These are phyloP conservation scores for Hanseniaspora valbyensis DNA, from an alignment of 805 yeast species.

Conservation along the genomic window DNA sequence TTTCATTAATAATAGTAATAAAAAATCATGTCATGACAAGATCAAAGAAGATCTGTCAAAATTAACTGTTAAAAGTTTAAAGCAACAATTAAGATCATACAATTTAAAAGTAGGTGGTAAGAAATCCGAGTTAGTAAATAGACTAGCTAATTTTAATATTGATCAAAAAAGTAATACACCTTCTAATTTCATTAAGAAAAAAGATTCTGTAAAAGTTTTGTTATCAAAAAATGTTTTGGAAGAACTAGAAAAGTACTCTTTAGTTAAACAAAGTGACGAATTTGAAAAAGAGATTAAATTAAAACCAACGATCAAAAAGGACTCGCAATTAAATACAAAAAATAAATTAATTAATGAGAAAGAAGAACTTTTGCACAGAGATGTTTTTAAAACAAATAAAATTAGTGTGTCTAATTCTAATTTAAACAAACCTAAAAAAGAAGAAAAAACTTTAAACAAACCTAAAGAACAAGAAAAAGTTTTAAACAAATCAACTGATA, in stretches of 20 bases:
- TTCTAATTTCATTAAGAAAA: background rate
- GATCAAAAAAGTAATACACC: background rate
- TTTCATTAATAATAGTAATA: background rate
- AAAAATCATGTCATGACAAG: background rate
- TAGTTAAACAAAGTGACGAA: background rate
- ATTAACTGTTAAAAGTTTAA: conserved; percentile 46
- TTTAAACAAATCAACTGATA: no score
- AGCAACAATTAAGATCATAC: conserved; percentile 46
- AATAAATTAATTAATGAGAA: background rate
- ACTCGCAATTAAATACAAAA: no score
- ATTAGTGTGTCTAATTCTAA: no score
- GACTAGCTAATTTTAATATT: conserved; percentile 16
- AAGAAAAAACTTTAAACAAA: no score
- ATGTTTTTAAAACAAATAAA: no score
- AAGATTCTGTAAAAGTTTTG: background rate
- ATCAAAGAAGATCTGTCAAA: conserved; percentile 15
- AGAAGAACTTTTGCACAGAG: no score
- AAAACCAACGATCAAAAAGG: background rate
- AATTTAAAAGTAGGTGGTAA: conserved; percentile 54
- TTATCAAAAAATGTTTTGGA: background rate
- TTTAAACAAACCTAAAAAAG: no score
- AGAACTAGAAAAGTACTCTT: background rate
- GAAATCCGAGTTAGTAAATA: conserved; percentile 43
- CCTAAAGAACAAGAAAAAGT: no score
- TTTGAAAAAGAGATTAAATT: no score